Evolutionary conservation across 257 asterid species (phyloP).

Genomic region (Scutellaria minor): DNA sequence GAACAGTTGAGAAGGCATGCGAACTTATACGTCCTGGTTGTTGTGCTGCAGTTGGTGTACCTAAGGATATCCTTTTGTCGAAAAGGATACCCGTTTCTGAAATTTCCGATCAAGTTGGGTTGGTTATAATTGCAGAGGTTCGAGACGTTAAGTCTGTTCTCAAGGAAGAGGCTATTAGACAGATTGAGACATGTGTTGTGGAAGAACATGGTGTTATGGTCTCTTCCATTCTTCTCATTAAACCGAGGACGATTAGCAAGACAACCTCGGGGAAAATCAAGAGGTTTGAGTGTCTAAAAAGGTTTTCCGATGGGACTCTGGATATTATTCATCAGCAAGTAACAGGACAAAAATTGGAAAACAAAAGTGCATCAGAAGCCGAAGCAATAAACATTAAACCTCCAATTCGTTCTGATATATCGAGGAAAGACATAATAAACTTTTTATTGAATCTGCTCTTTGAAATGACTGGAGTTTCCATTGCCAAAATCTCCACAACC

Average conservation of each 20-base stretch:
- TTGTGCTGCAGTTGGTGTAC: conserved; percentile 68
- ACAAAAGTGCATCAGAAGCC: conserved; percentile 15
- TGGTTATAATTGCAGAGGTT: conserved; percentile 68
- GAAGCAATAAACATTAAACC: not conserved
- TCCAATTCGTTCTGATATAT: conserved; percentile 29
- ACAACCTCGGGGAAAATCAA: conserved; percentile 74
- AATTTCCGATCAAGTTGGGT: conserved; percentile 56
- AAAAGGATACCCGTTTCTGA: conserved; percentile 57
- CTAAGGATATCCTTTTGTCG: conserved; percentile 49
- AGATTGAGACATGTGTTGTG: conserved; percentile 52
- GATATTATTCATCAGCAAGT: conserved; percentile 36
- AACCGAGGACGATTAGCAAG: conserved; percentile 63
- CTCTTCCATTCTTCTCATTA: conserved; percentile 51
- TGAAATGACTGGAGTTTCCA: conserved; percentile 53
- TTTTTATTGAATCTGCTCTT: conserved; percentile 54
- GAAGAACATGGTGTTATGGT: conserved; percentile 67
- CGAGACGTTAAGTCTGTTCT: conserved; percentile 44
- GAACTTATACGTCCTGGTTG: conserved; percentile 72
- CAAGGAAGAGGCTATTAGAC: conserved; percentile 36
- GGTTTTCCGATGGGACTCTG: conserved; percentile 55
- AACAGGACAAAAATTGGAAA: conserved; percentile 29
- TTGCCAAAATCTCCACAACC: conserved; percentile 45
- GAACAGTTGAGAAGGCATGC: conserved; percentile 63
- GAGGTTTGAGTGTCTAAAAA: conserved; percentile 65
- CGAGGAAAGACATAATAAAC: conserved; percentile 42